Evolutionary conservation across 306 rosid species (phyloP).

Genomic region (Calophaca sinica): DNA sequence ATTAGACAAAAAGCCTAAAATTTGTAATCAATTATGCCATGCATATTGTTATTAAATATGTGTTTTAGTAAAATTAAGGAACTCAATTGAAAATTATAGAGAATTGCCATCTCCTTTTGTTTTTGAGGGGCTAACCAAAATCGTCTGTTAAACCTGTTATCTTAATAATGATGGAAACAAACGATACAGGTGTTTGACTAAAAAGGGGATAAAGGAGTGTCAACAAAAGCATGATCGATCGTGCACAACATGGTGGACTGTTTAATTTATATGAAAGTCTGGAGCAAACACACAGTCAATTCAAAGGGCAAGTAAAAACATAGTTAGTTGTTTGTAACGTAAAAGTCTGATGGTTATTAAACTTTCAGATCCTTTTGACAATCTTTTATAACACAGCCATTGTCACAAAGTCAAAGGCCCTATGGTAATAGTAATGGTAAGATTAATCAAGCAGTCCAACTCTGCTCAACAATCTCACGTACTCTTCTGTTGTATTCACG

Average conservation of each 20-base stretch:
- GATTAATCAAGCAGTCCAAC: slow-evolving; percentile 98
- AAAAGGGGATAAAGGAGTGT: background rate
- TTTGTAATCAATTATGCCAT: too few species aligned
- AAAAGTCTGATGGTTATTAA: slow-evolving; percentile 57
- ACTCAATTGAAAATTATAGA: background rate
- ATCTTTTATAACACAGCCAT: slow-evolving; percentile 49
- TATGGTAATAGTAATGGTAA: background rate
- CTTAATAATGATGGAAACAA: background rate
- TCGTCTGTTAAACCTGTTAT: background rate
- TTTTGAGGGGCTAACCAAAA: background rate
- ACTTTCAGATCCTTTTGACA: slow-evolving; percentile 55
- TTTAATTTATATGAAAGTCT: slow-evolving; percentile 47
- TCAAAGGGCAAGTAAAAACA: slow-evolving; percentile 53
- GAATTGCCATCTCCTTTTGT: background rate
- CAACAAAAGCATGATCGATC: slow-evolving; percentile 22
- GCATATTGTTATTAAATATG: too few species aligned
- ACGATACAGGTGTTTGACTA: too few species aligned
- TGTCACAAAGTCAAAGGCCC: slow-evolving; percentile 27
- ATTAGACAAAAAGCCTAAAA: too few species aligned
- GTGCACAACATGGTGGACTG: slow-evolving; percentile 27
- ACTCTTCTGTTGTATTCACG: slow-evolving; percentile 94
- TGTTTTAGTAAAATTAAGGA: too few species aligned
- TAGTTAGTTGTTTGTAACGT: slow-evolving; percentile 49
- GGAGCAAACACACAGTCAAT: slow-evolving; percentile 59
- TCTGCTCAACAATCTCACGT: slow-evolving; percentile 95